Percentiles rank a stretch among this genome's conserved stretches.
Evolutionary conservation across 768 basidiomycete genomes (phyloP).

Genomic region (Phylloporus arenicola): DNA sequence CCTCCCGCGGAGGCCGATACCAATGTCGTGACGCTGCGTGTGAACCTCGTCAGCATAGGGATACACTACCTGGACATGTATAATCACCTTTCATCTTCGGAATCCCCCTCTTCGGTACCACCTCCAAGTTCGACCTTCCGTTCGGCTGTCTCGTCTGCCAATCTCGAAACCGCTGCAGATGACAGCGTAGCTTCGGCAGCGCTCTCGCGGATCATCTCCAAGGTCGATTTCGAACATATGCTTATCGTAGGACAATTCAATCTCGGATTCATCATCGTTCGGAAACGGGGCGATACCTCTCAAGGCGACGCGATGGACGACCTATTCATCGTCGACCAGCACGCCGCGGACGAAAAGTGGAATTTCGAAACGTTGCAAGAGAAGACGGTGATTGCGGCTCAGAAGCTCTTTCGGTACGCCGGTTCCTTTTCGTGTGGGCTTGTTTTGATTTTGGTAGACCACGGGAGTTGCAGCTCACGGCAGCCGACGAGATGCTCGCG

Average conservation of each 20-base stretch:
- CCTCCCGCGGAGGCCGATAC: background rate
- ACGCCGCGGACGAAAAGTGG: conserved; percentile 97
- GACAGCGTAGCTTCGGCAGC: conserved; percentile 54
- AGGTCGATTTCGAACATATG: conserved; percentile 82
- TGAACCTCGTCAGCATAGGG: conserved; percentile 19
- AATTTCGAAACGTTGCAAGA: conserved; percentile 94
- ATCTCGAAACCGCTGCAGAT: conserved; percentile 40
- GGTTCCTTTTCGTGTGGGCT: conserved; percentile 1
- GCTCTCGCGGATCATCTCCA: conserved; percentile 80
- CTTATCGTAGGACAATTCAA: conserved; percentile 85
- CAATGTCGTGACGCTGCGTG: conserved; percentile 13
- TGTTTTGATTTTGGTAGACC: conserved; percentile 46
- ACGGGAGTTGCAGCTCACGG: conserved; percentile 72
- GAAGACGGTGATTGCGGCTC: conserved; percentile 85
- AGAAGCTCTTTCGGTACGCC: conserved; percentile 71
- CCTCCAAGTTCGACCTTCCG: conserved; percentile 13
- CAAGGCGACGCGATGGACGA: conserved; percentile 55
- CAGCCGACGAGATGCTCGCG: conserved; percentile 68
- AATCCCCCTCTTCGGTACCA: background rate
- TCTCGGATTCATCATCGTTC: conserved; percentile 85
- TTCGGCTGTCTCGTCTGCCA: conserved; percentile 22
- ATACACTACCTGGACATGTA: conserved; percentile 13
- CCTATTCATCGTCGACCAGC: conserved; percentile 96
- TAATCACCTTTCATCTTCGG: too few species aligned
- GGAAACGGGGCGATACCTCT: conserved; percentile 40